These are phyloP conservation scores for Coniferiporia weirii DNA, from an alignment of 1,284 basidiomycete genomes.

Conservation along the genomic window DNA sequence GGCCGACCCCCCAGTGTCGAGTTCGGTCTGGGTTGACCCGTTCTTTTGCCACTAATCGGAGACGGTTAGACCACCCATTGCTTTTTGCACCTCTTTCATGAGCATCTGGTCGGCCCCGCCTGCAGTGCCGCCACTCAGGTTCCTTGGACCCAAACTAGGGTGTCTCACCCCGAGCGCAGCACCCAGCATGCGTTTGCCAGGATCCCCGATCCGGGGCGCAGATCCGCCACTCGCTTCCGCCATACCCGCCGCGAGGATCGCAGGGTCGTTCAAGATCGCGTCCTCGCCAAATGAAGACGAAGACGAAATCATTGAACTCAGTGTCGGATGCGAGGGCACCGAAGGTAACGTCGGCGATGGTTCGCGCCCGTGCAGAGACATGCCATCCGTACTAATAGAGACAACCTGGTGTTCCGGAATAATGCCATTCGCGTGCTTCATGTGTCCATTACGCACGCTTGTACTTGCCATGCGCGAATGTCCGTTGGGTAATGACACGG, in stretches of 20 bases:
- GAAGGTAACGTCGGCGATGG: constrained; percentile 77
- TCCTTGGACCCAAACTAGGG: constrained; percentile 59
- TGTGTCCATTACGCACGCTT: constrained; percentile 32
- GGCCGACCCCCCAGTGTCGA: not conserved
- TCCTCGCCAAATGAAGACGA: constrained; percentile 47
- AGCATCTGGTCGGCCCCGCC: constrained; percentile 53
- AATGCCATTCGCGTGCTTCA: constrained; percentile 34
- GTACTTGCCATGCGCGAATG: constrained; percentile 31
- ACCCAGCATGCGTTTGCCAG: constrained; percentile 79
- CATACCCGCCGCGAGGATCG: constrained; percentile 52
- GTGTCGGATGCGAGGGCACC: constrained; percentile 72
- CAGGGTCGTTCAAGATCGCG: constrained; percentile 54
- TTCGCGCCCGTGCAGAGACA: constrained; percentile 42
- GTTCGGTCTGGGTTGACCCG: no score
- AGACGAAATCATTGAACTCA: constrained; percentile 75
- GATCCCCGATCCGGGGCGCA: constrained; percentile 66
- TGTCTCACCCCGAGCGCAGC: constrained; percentile 76
- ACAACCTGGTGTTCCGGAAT: constrained; percentile 45
- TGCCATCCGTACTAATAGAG: constrained; percentile 18
- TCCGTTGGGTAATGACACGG: constrained; percentile 48
- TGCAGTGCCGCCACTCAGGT: constrained; percentile 32
- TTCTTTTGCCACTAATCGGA: constrained; percentile 54
- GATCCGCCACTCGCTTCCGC: constrained; percentile 26
- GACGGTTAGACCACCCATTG: constrained; percentile 66
- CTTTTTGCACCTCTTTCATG: constrained; percentile 70